phyloP scores from a whole-genome alignment of 768 basidiomycete genomes.

The Lactifluus subvellereus region DNA sequence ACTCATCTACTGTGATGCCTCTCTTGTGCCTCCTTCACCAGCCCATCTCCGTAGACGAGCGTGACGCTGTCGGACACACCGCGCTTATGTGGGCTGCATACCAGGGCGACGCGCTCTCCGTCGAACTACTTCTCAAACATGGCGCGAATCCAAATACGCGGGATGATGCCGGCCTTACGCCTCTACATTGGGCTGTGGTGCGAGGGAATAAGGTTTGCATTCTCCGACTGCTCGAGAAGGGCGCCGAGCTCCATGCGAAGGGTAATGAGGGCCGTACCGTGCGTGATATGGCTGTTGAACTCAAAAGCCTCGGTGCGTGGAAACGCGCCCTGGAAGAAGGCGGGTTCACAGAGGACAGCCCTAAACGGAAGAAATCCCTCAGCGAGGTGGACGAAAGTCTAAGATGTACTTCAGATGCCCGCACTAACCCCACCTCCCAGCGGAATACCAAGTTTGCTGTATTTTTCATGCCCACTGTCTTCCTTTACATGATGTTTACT shows the following conservation, averaged over 20 bases:
- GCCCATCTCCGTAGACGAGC: conserved; percentile 30
- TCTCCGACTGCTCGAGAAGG: conserved; percentile 76
- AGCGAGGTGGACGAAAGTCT: conserved; percentile 51
- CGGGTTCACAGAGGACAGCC: conserved; percentile 70
- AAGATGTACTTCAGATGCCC: neutral
- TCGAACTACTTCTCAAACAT: conserved; percentile 83
- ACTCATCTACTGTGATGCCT: conserved; percentile 92
- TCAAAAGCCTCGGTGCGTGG: conserved; percentile 89
- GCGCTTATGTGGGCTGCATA: conserved; percentile 99
- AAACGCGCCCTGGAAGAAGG: conserved; percentile 85
- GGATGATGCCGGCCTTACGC: conserved; percentile 80
- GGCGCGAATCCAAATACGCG: conserved; percentile 72
- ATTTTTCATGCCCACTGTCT: too few relatives aligned
- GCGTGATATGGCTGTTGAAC: conserved; percentile 89
- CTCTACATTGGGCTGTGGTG: conserved; percentile 97
- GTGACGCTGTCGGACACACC: conserved; percentile 90
- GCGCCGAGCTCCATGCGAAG: conserved; percentile 72
- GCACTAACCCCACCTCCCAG: conserved; percentile 33
- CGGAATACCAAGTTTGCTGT: too few relatives aligned
- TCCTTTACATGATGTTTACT: too few relatives aligned
- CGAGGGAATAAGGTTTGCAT: conserved; percentile 87
- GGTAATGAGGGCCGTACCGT: conserved; percentile 37
- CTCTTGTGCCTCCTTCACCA: conserved; percentile 88
- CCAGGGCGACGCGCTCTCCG: conserved; percentile 94
- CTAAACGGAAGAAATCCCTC: conserved; percentile 29